phyloP scores from a whole-genome alignment of 2,329 filamentous ascomycete species.

The Ceratocystis alfenasii region DNA sequence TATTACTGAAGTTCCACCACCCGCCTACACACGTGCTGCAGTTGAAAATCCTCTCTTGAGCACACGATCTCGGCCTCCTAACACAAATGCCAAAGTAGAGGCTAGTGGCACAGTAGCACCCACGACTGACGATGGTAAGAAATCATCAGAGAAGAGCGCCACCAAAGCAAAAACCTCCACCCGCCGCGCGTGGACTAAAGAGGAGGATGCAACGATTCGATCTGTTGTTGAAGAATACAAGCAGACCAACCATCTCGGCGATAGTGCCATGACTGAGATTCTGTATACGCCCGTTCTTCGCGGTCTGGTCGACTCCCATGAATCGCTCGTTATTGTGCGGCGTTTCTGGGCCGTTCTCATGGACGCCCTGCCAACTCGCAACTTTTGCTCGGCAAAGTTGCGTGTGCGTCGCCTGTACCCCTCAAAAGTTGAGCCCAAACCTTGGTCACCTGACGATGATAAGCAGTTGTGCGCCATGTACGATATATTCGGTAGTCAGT shows the following conservation, averaged over 20 bases:
- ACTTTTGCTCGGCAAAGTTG: constrained; percentile 16
- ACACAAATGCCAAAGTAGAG: not conserved
- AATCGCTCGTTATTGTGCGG: constrained; percentile 8
- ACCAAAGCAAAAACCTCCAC: not conserved
- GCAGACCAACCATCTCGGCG: constrained; percentile 8
- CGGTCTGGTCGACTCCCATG: constrained; percentile 13
- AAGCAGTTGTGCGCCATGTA: not conserved
- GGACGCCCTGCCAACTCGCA: constrained; percentile 11
- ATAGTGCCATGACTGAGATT: constrained; percentile 10
- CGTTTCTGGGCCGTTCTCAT: constrained; percentile 11
- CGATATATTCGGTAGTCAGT: constrained; percentile 12
- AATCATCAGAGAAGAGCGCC: not conserved
- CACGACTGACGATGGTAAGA: not conserved
- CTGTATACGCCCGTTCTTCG: constrained; percentile 20
- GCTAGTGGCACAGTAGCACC: not conserved
- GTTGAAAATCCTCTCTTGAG: not conserved
- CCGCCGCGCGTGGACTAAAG: constrained; percentile 13
- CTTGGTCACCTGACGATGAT: constrained; percentile 18
- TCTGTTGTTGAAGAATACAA: constrained; percentile 11
- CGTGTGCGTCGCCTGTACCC: constrained; percentile 15
- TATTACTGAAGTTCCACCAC: not conserved
- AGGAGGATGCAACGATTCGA: constrained; percentile 9
- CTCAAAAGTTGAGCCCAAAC: not conserved
- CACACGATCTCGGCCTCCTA: not conserved
- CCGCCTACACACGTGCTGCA: not conserved